These are phyloP conservation scores for Pseudocercospora cruenta DNA, from an alignment of 2,329 filamentous ascomycete species.

Conservation along the genomic window DNA sequence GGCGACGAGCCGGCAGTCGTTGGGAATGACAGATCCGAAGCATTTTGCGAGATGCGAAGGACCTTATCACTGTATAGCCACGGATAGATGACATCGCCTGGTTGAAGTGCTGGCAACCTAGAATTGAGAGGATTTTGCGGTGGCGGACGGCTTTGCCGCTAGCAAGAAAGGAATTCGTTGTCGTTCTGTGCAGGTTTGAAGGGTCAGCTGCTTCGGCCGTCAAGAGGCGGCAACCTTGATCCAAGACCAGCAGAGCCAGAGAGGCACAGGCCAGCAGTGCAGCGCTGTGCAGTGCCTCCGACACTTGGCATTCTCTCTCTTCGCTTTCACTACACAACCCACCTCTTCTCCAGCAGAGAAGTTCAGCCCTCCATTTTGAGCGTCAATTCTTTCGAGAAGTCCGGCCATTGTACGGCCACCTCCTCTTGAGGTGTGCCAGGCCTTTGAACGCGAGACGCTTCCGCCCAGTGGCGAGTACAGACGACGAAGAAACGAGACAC, in stretches of 20 bases:
- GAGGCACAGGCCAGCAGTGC: neutral
- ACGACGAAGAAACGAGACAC: neutral
- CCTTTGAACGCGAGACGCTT: constrained; percentile 9
- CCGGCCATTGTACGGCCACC: constrained; percentile 8
- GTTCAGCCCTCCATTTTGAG: neutral
- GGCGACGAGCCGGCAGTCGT: neutral
- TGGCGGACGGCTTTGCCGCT: neutral
- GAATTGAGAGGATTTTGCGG: neutral
- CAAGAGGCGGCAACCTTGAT: too few species aligned
- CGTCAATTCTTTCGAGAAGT: neutral
- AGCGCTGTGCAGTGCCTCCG: neutral
- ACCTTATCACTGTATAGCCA: neutral
- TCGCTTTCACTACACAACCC: neutral
- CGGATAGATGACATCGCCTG: neutral
- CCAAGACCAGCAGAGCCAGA: too few species aligned
- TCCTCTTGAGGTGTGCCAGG: constrained; percentile 13
- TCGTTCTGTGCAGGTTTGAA: neutral
- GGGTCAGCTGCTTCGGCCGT: too few species aligned
- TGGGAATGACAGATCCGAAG: constrained; percentile 1
- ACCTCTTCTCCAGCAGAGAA: constrained; percentile 1
- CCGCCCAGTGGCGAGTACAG: constrained; percentile 11
- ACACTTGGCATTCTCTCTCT: neutral
- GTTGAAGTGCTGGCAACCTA: neutral
- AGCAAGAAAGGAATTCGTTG: neutral
- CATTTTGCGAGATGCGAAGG: neutral